A percentile compares a stretch with the other conserved stretches of the same genome.
These are phyloP conservation scores for Eruca vesicaria DNA, from an alignment of 441 rosid species.

Conservation along the genomic window DNA sequence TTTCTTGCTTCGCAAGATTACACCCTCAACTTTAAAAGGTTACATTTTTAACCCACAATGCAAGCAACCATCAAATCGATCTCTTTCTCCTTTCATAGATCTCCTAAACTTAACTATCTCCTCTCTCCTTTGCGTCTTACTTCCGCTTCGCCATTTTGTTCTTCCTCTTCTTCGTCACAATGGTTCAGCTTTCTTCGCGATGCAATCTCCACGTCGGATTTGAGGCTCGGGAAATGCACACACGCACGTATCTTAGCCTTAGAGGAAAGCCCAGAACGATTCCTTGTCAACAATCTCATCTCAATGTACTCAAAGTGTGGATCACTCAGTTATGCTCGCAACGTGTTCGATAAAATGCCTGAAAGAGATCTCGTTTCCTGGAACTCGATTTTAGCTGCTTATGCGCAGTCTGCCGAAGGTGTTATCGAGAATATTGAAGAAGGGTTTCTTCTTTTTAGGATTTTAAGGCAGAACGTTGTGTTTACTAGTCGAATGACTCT, in stretches of 20 bases:
- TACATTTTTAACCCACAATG: conserved; percentile 21
- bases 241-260: conserved; percentile 38
- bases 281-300: conserved; percentile 44
- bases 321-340: conserved; percentile 41
- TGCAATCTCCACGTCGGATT: conserved; percentile 35
- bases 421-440: conserved; percentile 16
- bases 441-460: conserved; percentile 32
- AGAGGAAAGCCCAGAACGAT: conserved; percentile 35
- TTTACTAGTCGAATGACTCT: conserved; percentile 40
- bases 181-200: conserved; percentile 47
- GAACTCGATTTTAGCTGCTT: conserved; percentile 46
- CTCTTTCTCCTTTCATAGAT: conserved; percentile 9
- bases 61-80: conserved; percentile 17
- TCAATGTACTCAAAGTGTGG: conserved; percentile 43
- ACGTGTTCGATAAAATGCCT: conserved; percentile 42
- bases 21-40: conserved; percentile 6
- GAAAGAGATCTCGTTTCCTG: conserved; percentile 44
- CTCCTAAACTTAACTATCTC: neutral
- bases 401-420: conserved; percentile 32
- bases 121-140: conserved; percentile 8
- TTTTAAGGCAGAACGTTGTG: conserved; percentile 28
- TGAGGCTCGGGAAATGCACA: conserved; percentile 37
- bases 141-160: conserved; percentile 4
- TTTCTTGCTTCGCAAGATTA: conserved; percentile 23
- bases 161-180: conserved; percentile 31